Evolutionary conservation across 495 filamentous ascomycete species (phyloP).

Genomic region (Tuber brumale): DNA sequence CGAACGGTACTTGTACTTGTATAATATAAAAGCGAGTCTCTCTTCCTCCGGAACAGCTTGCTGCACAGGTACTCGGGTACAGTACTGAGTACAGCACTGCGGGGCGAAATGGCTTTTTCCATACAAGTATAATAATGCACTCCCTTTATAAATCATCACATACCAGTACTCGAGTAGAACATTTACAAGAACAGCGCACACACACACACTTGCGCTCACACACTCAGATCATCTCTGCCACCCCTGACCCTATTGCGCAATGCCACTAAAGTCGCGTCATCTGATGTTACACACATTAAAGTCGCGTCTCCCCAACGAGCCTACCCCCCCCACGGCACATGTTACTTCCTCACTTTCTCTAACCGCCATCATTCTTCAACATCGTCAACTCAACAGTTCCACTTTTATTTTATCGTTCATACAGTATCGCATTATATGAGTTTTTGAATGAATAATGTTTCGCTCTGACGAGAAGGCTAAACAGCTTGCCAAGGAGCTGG

Average conservation of each 20-base stretch:
- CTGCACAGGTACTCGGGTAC: no score
- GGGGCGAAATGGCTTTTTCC: not conserved
- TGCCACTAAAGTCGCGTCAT: not conserved
- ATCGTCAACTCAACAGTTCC: not conserved
- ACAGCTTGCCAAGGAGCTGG: constrained; percentile 20
- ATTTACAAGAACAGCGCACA: not conserved
- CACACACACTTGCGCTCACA: not conserved
- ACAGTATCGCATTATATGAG: not conserved
- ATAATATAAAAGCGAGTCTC: no score
- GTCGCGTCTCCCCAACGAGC: not conserved
- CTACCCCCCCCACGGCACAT: not conserved
- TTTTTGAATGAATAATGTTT: not conserved
- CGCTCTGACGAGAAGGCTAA: constrained; percentile 21
- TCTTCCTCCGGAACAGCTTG: not conserved
- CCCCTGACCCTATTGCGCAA: not conserved
- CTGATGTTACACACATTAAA: not conserved
- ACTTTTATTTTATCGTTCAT: not conserved
- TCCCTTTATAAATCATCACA: not conserved
- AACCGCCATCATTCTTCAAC: not conserved
- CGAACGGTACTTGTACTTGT: no score
- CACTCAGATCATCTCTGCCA: not conserved
- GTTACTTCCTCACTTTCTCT: not conserved
- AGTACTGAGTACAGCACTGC: no score
- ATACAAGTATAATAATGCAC: not conserved
- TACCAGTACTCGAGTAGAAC: no score